Conservation (phyloP, 202 grass and related monocot species). For the Dendrocalamus latiflorus region DNA sequence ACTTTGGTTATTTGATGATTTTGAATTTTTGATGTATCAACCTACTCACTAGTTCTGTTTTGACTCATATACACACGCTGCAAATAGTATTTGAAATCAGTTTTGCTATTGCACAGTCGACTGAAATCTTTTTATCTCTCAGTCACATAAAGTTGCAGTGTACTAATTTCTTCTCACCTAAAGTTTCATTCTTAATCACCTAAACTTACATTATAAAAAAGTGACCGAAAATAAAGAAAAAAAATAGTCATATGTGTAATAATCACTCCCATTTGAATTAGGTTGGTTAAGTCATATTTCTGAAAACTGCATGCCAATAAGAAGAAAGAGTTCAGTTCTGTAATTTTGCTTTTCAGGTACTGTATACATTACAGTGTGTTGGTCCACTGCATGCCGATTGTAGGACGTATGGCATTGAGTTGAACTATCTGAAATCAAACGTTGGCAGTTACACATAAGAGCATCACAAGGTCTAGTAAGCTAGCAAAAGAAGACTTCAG, state of each 20-base stretch:
- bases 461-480: background rate
- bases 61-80: background rate
- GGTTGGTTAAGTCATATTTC: background rate
- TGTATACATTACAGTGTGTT: background rate
- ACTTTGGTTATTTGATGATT: background rate
- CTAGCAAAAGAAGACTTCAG: background rate
- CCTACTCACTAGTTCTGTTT: background rate
- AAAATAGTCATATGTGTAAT: too few relatives aligned
- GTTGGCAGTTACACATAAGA: background rate
- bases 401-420: background rate
- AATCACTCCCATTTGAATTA: too few relatives aligned
- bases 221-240: too few relatives aligned
- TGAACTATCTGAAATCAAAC: background rate
- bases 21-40: background rate
- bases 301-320: background rate
- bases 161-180: too few relatives aligned
- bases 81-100: background rate
- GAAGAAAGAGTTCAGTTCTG: background rate
- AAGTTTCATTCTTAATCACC: too few relatives aligned
- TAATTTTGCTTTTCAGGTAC: background rate
- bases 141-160: too few relatives aligned
- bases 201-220: too few relatives aligned
- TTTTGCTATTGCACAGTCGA: too few relatives aligned
- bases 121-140: too few relatives aligned
- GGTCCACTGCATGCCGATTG: background rate